Conservation (phyloP, 768 basidiomycete species). For the Psilocybe azurescens region DNA sequence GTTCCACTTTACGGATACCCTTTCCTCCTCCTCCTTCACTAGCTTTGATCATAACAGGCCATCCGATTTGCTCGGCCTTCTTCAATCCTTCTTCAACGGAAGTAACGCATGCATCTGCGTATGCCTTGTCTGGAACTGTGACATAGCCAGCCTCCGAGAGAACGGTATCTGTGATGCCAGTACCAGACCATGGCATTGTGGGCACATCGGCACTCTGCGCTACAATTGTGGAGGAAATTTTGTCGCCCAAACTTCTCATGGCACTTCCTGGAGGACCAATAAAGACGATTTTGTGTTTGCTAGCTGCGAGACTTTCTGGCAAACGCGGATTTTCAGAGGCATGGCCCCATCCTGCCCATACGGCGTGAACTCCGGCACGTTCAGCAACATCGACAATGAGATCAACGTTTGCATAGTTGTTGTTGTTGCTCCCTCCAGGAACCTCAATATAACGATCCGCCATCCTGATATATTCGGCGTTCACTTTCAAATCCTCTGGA, state of each 20-base stretch:
- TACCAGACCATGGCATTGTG: conserved; percentile 99
- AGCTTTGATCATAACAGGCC: conserved; percentile 99
- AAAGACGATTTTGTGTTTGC: conserved; percentile 96
- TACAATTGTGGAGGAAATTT: conserved; percentile 99
- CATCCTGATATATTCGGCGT: conserved; percentile 99
- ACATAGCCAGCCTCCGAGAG: conserved; percentile 90
- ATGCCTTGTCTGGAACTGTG: conserved; percentile 91
- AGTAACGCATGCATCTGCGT: conserved; percentile 86
- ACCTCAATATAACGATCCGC: conserved; percentile 99
- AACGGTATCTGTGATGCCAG: conserved; percentile 87
- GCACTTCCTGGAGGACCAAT: conserved; percentile 99
- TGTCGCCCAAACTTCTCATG: conserved; percentile 99
- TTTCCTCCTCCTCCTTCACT: conserved; percentile 99
- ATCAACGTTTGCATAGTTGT: conserved; percentile 99
- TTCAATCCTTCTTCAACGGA: conserved; percentile 86
- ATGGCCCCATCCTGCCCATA: conserved; percentile 99
- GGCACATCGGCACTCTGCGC: conserved; percentile 96
- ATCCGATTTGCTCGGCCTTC: conserved; percentile 88
- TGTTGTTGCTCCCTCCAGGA: conserved; percentile 97
- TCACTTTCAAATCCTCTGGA: conserved; percentile 97
- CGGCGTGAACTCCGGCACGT: conserved; percentile 96
- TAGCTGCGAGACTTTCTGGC: conserved; percentile 90
- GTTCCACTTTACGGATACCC: conserved; percentile 95
- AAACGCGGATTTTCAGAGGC: conserved; percentile 98
- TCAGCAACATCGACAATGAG: conserved; percentile 98